A percentile compares a stretch with the other conserved stretches of the same genome.
Evolutionary conservation across 805 yeast genomes (phyloP).

Genomic region (Pichia insulana): DNA sequence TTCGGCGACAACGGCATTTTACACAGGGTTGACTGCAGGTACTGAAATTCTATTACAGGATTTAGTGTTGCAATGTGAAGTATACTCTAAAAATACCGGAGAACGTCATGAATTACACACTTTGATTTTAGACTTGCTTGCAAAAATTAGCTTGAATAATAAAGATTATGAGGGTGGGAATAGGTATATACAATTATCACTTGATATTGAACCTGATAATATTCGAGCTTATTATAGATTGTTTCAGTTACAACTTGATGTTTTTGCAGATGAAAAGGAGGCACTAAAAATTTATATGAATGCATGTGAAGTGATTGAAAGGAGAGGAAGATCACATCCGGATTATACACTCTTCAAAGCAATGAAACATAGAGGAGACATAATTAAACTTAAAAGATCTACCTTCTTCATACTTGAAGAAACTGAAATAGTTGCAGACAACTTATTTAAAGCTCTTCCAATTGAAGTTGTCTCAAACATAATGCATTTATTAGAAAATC

Average conservation of each 20-base stretch:
- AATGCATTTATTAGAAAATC: slow-evolving; percentile 4
- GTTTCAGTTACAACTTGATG: slow-evolving; percentile 1
- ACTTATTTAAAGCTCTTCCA: slow-evolving; percentile 8
- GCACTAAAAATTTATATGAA: slow-evolving; percentile 5
- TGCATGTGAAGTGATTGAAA: neutral
- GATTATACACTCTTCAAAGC: neutral
- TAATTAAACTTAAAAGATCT: neutral
- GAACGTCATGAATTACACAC: slow-evolving; percentile 3
- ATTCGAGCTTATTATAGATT: slow-evolving; percentile 4
- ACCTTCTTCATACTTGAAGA: neutral
- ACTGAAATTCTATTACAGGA: slow-evolving; percentile 2
- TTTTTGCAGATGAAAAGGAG: slow-evolving; percentile 7
- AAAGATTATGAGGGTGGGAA: slow-evolving; percentile 1
- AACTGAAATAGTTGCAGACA: slow-evolving; percentile 3
- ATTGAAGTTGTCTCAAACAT: slow-evolving; percentile 7
- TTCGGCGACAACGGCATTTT: slow-evolving; percentile 1
- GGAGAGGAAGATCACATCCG: neutral
- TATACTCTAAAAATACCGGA: neutral
- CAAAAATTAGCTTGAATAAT: slow-evolving; percentile 1
- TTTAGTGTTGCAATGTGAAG: neutral
- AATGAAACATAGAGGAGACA: slow-evolving; percentile 1
- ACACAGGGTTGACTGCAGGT: slow-evolving; percentile 1
- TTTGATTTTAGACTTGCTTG: slow-evolving; percentile 1
- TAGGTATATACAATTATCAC: neutral
- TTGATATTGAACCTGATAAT: slow-evolving; percentile 7